Evolutionary conservation across 371 early-diverging fungal genomes (phyloP), one percentile per base, ranked within the genome.

Genomic region (Circinella minor): DNA sequence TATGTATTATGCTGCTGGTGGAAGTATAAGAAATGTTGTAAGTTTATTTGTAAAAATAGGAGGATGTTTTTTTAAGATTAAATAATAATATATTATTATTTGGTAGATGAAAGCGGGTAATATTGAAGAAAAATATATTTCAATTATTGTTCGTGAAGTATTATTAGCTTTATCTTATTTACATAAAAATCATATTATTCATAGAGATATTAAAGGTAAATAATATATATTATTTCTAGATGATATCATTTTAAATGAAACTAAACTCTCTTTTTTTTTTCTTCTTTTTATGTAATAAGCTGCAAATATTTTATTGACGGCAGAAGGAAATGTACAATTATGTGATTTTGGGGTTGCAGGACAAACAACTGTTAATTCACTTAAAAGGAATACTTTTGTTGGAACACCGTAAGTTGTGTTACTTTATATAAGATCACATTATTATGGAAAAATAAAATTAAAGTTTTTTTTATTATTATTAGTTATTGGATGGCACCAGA

Each of bases 1-100:
- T 67, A 98, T 99, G 97, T 98, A 98, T 70, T 97, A 93, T 86
- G 98, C 97, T 4, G 96, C 91, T 7, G 98, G 96, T 48, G 98
- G 98, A 15, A 96, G 96, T 68, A 88, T 99, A 61, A 82, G 95
- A 70, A 85, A 86, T 4, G 81, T 95, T 70, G 95, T 95, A 89
- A 79, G 86, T 78, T 76, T 70, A 14, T 64, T 63, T 14, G 47
- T 11, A 47, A 47, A 47, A 11, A 47, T 47, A 3, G 47, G n/a
- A 18, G 10, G 18, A 55, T 15, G 9, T 4, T n/a, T 62, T 64
- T 34, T n/a, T n/a, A n/a, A 11, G 5, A 4, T 38, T 46, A 27
- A 47, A 51, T 13, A 36, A 18, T 9, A 47, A 47, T 11, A 47
- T 47, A 11, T n/a, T n/a, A n/a, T n/a, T n/a, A n/a, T 11, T 60